phyloP scores from a whole-genome alignment of 2,329 filamentous ascomycete genomes.

The Corinectria fuckeliana region DNA sequence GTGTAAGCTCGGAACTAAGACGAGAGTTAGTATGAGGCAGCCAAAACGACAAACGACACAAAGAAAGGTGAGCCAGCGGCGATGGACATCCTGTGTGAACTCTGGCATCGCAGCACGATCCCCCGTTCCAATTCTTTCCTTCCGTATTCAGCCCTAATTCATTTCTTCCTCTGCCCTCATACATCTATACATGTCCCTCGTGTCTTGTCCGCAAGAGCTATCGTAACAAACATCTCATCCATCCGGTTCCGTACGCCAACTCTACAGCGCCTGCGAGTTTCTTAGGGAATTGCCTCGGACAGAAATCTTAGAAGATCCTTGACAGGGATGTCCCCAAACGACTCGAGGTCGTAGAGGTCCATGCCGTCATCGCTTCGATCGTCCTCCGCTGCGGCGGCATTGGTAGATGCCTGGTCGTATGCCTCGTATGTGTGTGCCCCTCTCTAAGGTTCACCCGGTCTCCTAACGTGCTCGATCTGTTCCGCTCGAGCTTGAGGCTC shows the following conservation, averaged over 20 bases:
- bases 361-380: slow-evolving; percentile 7
- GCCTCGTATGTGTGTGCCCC: slow-evolving; percentile 22
- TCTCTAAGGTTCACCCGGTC: slow-evolving; percentile 30
- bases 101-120: slow-evolving; percentile 38
- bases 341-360: slow-evolving; percentile 35
- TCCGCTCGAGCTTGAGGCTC: slow-evolving; percentile 28
- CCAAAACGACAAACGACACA: slow-evolving; percentile 28
- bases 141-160: slow-evolving; percentile 33
- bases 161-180: slow-evolving; percentile 29
- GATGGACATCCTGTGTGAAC: slow-evolving; percentile 36
- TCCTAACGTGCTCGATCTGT: slow-evolving; percentile 30
- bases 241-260: slow-evolving; percentile 26
- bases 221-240: slow-evolving; percentile 26
- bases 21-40: slow-evolving; percentile 31
- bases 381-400: slow-evolving; percentile 8
- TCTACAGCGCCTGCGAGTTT: slow-evolving; percentile 35
- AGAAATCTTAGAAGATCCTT: slow-evolving; percentile 37
- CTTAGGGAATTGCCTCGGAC: slow-evolving; percentile 29
- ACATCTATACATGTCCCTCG: slow-evolving; percentile 33
- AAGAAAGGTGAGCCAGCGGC: slow-evolving; percentile 30
- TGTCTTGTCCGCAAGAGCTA: slow-evolving; percentile 17
- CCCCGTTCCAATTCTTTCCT: slow-evolving; percentile 40
- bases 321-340: slow-evolving; percentile 39
- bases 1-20: slow-evolving; percentile 65
- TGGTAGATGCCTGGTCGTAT: slow-evolving; percentile 21